Evolutionary conservation across 108 stramenopile species (phyloP).

Genomic region (Skeletonema menzelii): DNA sequence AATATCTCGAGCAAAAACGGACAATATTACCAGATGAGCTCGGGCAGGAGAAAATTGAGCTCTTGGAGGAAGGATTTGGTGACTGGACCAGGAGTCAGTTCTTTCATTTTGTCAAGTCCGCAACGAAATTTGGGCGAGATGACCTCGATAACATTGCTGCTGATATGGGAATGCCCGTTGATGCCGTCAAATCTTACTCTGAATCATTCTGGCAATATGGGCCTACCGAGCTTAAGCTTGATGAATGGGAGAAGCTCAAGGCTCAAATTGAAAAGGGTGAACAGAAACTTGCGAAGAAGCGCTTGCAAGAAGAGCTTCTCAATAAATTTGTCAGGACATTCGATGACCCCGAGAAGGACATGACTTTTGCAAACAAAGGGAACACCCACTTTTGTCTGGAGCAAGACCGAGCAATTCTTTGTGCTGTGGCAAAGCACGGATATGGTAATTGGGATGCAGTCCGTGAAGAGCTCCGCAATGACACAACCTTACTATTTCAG

Average conservation of each 20-base stretch:
- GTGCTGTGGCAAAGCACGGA: constrained; percentile 83
- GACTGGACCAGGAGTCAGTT: constrained; percentile 92
- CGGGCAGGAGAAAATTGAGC: constrained; percentile 71
- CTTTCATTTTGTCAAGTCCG: constrained; percentile 89
- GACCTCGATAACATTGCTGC: constrained; percentile 79
- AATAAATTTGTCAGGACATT: constrained; percentile 81
- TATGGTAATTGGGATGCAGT: constrained; percentile 90
- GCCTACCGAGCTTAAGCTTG: constrained; percentile 66
- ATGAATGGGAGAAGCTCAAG: constrained; percentile 85
- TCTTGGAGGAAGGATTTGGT: constrained; percentile 92
- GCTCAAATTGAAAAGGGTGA: constrained; percentile 82
- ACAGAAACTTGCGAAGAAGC: constrained; percentile 80
- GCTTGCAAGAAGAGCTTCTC: constrained; percentile 62
- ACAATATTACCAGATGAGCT: constrained; percentile 76
- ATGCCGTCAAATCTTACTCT: constrained; percentile 84
- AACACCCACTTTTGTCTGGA: constrained; percentile 85
- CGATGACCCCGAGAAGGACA: constrained; percentile 78
- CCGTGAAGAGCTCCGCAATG: constrained; percentile 70
- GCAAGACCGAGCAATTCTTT: constrained; percentile 86
- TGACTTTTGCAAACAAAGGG: constrained; percentile 90
- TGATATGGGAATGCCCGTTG: constrained; percentile 87
- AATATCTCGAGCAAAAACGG: constrained; percentile 53
- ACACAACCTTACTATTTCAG: constrained; percentile 74
- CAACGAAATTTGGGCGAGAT: constrained; percentile 90
- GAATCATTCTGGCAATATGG: constrained; percentile 87